phyloP scores from a whole-genome alignment of 2,329 filamentous ascomycete genomes.

The Lithohypha guttulata region DNA sequence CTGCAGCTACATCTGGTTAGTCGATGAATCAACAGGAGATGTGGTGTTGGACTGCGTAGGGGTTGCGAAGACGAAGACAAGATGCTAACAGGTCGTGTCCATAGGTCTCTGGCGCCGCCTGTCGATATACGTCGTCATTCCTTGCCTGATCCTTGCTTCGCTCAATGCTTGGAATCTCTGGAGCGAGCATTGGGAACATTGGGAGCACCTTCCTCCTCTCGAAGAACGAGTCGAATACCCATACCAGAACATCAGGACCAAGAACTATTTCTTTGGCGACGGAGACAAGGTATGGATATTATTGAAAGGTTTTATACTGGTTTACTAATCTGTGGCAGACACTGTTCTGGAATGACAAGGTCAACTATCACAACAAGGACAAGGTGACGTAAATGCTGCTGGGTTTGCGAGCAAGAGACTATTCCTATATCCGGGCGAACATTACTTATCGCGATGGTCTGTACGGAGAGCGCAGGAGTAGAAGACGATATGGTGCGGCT shows the following conservation, averaged over 20 bases:
- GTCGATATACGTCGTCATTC: constrained; percentile 47
- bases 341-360: constrained; percentile 73
- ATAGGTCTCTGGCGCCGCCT: constrained; percentile 8
- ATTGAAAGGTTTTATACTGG: neutral
- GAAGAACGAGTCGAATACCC: constrained; percentile 89
- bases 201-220: constrained; percentile 69
- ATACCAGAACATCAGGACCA: constrained; percentile 95
- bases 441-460: no score
- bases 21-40: no score
- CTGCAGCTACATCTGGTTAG: constrained; percentile 70
- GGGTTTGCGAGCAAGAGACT: no score
- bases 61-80: no score
- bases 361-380: constrained; percentile 97
- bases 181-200: constrained; percentile 97
- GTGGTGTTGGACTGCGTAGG: no score
- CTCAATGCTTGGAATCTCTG: constrained; percentile 86
- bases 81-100: constrained; percentile 2
- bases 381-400: constrained; percentile 48
- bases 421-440: no score
- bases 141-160: constrained; percentile 57
- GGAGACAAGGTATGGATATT: constrained; percentile 72
- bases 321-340: constrained; percentile 11
- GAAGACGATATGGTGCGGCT: no score
- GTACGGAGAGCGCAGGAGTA: no score
- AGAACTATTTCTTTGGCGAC: constrained; percentile 91